A percentile compares a stretch with the other conserved stretches of the same genome.
phyloP scores from a whole-genome alignment of 2,329 filamentous ascomycete genomes.

The Fonsecaea multimorphosa region DNA sequence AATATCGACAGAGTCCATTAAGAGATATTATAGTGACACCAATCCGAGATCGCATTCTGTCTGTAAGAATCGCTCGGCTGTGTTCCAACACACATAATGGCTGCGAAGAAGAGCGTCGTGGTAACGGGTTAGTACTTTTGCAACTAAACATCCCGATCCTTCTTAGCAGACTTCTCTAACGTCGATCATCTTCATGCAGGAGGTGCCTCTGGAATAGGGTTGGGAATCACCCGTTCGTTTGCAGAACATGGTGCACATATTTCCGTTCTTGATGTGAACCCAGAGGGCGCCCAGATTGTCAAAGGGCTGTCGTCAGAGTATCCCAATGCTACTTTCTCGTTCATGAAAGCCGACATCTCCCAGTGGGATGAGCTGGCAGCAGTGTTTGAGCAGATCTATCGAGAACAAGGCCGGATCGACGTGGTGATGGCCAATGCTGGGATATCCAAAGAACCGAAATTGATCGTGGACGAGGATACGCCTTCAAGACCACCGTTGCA shows the following conservation, averaged over 20 bases:
- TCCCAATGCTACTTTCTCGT: conserved; percentile 41
- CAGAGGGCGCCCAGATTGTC: conserved; percentile 38
- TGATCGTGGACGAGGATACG: conserved; percentile 43
- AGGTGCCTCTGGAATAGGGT: conserved; percentile 48
- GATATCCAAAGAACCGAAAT: conserved; percentile 52
- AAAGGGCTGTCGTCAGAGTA: conserved; percentile 40
- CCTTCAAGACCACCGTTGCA: conserved; percentile 47
- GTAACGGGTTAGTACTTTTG: conserved; percentile 41
- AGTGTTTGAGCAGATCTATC: conserved; percentile 46
- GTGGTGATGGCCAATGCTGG: conserved; percentile 60
- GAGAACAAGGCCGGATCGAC: conserved; percentile 49
- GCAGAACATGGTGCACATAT: conserved; percentile 43
- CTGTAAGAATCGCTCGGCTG: no score
- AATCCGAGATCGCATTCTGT: not conserved
- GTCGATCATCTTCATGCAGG: conserved; percentile 36
- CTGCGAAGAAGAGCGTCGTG: conserved; percentile 40
- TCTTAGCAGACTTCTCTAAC: conserved; percentile 1
- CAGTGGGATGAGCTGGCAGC: conserved; percentile 47
- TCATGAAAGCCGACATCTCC: conserved; percentile 45
- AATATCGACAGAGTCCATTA: not conserved
- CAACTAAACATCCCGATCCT: not conserved
- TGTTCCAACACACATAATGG: not conserved
- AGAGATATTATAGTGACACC: not conserved
- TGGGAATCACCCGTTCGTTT: conserved; percentile 46
- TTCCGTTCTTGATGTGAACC: conserved; percentile 45